A percentile compares a stretch with the other conserved stretches of the same genome.
Conservation (phyloP, 169 alveolate species). For the Toxoplasma gondii region DNA sequence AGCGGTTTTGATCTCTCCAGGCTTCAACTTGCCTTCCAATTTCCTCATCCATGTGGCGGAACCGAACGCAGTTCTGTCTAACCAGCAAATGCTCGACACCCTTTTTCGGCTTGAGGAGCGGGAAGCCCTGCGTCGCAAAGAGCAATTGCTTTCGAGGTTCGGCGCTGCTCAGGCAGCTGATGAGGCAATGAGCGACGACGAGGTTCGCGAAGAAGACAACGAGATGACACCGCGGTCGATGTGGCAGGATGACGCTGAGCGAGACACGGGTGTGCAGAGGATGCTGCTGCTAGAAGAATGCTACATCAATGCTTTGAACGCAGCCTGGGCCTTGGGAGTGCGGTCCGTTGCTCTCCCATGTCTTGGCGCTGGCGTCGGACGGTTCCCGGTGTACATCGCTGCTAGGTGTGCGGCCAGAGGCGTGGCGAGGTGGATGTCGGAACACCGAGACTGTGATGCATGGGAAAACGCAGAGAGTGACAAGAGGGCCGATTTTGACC, state of each 20-base stretch:
- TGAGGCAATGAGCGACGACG: background rate
- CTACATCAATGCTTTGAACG: constrained; percentile 31
- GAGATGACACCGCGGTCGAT: background rate
- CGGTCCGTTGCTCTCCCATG: constrained; percentile 41
- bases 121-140: background rate
- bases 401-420: constrained; percentile 45
- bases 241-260: background rate
- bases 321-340: constrained; percentile 35
- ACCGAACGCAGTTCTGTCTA: constrained; percentile 31
- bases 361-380: constrained; percentile 48
- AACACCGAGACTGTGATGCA: background rate
- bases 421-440: constrained; percentile 34
- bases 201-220: background rate
- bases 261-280: background rate
- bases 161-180: background rate
- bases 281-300: constrained; percentile 38
- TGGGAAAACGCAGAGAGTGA: background rate
- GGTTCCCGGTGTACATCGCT: constrained; percentile 25
- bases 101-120: constrained; percentile 21
- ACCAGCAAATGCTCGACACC: constrained; percentile 31
- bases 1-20: constrained; percentile 41
- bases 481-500: background rate
- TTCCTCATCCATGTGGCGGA: constrained; percentile 40
- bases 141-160: background rate
- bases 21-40: background rate